Evolutionary conservation across 2,329 filamentous ascomycete genomes (phyloP), one percentile per base, ranked within the genome.

Genomic region (Calonectria pauciramosa): DNA sequence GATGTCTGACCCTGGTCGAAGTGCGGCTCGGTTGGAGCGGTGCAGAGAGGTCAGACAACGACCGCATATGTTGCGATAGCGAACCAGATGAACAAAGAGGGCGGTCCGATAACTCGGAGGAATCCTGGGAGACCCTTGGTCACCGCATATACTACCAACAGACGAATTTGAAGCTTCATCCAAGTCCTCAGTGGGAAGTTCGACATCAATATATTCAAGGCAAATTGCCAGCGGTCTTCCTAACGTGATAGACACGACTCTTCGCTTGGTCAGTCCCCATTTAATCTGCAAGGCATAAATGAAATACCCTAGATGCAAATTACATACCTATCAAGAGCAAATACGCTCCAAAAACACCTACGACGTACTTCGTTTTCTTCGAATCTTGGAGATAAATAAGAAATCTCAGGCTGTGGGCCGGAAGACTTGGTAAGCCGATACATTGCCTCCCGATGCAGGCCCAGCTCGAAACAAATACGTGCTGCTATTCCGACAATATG

Each of bases 401-500:
- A 54, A 63, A 69, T 66, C 70, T 49, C 14, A 47, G 56, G 13
- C 70, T 67, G 20, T 16, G 34, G 38, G 26, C 13, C n/a, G 54
- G 0, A 76, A 65, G 5, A 80, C 23, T 3, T 77, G 71, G 69
- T 86, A 87, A 0, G 81, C 82, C 1, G 84, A 80, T 68, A 68
- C 65, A 68, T 68, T 30, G 65, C 47, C 18, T 86, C 84, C 34
- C 85, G 82, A 71, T 88, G 86, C 0, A 88, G 74, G 0, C 86
- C 86, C 60, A 87, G 80, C 66, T 86, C 85, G 23, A 86, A 79
- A 66, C 86, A 85, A 36, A 85, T 86, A 9, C 85, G 81, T 0
- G 85, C 85, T 1, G 86, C 86, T 10, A 86, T 83, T 0, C 86
- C 86, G 16, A 88, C 86, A 3, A 87, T 81, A 74, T 88, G 86